phyloP scores from a whole-genome alignment of 192 early-diverging fungal genomes.

The Coemansia sp. region DNA sequence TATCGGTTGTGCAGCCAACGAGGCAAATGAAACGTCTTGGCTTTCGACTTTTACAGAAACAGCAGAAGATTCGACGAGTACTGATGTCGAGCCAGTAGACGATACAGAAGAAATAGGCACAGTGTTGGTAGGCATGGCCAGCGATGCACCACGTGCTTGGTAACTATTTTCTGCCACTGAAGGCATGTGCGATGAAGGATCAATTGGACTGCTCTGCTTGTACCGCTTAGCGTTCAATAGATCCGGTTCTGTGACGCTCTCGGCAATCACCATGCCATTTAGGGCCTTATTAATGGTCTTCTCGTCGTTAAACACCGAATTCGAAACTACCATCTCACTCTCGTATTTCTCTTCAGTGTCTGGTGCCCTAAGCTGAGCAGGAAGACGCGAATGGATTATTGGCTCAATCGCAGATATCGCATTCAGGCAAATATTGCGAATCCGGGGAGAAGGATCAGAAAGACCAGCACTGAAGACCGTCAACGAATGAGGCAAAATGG shows the following conservation, averaged over 20 bases:
- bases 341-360: conserved; percentile 32
- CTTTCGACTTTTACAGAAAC: background rate
- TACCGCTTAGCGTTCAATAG: background rate
- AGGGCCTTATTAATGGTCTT: conserved; percentile 21
- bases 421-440: conserved; percentile 21
- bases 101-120: background rate
- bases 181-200: background rate
- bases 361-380: conserved; percentile 48
- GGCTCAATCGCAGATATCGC: conserved; percentile 32
- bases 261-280: conserved; percentile 5
- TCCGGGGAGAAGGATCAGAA: conserved; percentile 14
- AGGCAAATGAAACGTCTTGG: background rate
- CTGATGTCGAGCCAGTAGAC: background rate
- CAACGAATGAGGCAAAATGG: conserved; percentile 45
- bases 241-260: background rate
- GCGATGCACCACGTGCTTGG: background rate
- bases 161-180: background rate
- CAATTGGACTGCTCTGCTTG: background rate
- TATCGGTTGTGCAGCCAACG: background rate
- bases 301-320: conserved; percentile 13
- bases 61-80: background rate
- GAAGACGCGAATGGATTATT: conserved; percentile 43
- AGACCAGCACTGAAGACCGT: conserved; percentile 37
- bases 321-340: conserved; percentile 11
- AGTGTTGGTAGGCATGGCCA: background rate